These are phyloP conservation scores for Pseudogymnoascus sp. DNA, from an alignment of 2,329 filamentous ascomycete species.

Conservation along the genomic window DNA sequence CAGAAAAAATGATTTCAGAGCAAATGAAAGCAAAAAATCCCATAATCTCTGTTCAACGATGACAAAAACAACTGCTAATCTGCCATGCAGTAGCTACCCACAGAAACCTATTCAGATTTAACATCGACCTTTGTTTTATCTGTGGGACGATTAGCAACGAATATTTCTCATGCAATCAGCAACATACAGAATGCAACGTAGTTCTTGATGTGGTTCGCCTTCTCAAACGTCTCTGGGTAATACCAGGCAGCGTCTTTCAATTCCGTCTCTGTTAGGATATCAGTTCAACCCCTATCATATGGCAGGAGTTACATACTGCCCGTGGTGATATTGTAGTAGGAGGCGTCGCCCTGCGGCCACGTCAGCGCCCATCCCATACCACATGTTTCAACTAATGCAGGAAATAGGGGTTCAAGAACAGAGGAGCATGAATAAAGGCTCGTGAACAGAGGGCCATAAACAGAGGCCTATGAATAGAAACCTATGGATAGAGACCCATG, in stretches of 20 bases:
- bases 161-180: neutral
- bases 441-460: neutral
- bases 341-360: slow-evolving; percentile 30
- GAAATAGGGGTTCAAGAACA: neutral
- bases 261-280: slow-evolving; percentile 28
- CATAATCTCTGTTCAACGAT: neutral
- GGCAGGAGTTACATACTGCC: slow-evolving; percentile 25
- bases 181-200: slow-evolving; percentile 41
- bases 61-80: neutral
- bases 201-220: slow-evolving; percentile 35
- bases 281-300: neutral
- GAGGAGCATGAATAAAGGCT: neutral
- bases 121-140: slow-evolving; percentile 15
- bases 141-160: neutral
- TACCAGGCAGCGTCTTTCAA: slow-evolving; percentile 41
- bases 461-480: neutral
- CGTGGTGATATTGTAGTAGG: slow-evolving; percentile 40
- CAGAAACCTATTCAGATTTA: neutral
- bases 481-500: neutral
- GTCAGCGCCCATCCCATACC: neutral
- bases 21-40: neutral
- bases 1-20: neutral
- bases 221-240: slow-evolving; percentile 35
- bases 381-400: neutral
- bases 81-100: neutral